Evolutionary conservation across 179 eudicot genomes (phyloP).

Genomic region (Silene noctiflora): DNA sequence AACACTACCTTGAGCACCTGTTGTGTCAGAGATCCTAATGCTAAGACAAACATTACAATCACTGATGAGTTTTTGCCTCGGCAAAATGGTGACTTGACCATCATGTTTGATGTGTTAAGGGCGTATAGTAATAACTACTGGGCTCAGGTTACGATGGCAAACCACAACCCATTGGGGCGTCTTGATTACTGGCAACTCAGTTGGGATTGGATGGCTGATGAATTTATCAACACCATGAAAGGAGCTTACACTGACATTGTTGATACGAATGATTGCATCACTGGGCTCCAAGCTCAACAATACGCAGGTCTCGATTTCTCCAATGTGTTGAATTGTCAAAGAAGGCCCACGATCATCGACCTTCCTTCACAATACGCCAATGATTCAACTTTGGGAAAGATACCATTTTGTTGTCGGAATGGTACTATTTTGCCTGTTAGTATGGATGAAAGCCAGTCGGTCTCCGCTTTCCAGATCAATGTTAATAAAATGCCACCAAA

Average conservation of each 20-base stretch:
- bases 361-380: constrained; percentile 62
- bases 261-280: constrained; percentile 58
- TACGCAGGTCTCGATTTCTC: constrained; percentile 67
- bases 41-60: constrained; percentile 35
- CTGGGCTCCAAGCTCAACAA: constrained; percentile 54
- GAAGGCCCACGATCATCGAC: constrained; percentile 70
- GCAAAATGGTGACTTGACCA: constrained; percentile 66
- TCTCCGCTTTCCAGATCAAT: constrained; percentile 59
- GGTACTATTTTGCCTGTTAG: constrained; percentile 65
- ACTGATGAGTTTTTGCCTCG: constrained; percentile 43
- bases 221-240: constrained; percentile 64
- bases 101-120: constrained; percentile 66
- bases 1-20: constrained; percentile 51
- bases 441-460: constrained; percentile 57
- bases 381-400: constrained; percentile 56
- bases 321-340: constrained; percentile 54
- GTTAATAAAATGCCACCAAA: constrained; percentile 93
- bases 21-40: constrained; percentile 52
- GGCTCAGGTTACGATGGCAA: constrained; percentile 76
- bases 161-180: constrained; percentile 64
- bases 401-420: constrained; percentile 77
- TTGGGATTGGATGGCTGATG: constrained; percentile 82
- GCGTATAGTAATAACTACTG: constrained; percentile 51
- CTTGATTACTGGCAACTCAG: constrained; percentile 78
- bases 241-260: constrained; percentile 67